Evolutionary conservation across 2,329 filamentous ascomycete genomes (phyloP), one percentile per base, ranked within the genome.

Genomic region (Verticillium isaacii): DNA sequence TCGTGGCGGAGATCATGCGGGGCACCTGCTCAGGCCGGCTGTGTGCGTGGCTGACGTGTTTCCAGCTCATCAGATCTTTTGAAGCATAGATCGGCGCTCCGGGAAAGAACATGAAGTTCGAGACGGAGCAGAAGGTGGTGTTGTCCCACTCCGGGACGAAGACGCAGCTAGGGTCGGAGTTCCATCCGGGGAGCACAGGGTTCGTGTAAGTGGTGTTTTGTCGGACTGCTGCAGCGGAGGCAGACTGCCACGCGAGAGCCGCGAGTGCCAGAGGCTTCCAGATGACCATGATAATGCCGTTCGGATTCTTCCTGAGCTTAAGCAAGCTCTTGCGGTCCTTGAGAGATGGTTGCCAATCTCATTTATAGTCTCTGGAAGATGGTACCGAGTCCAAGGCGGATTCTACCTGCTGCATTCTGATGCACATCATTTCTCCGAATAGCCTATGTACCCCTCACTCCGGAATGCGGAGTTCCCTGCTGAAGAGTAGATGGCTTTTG

Each of bases 21-120:
- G 77, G 76, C 2, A 82, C 71, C 65, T 80, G 79, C 1, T 68
- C 66, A 50, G 78, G 72, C 1, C 76, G 75, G 59, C 69, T 78
- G 67, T 74, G 74, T 1, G 71, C 76, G 41, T 79, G 75, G 61
- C 74, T 73, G 60, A 71, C 66, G 9, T 36, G 72, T 62, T 77
- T 79, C 81, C 81, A 85, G 60, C 78, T 77, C 32, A 74, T 64
- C 23, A 85, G 69, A 66, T 85, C 81, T 60, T 74, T 77, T 14
- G 77, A 82, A 1, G 80, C 79, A 66, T 84, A 80, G 29, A 85
- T 75, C 0, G 82, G 82, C 15, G 84, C 70, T 0, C 81, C 82
- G 0, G 82, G 82, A 65, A 83, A 84, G 1, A 76, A 72, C 60
- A 80, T 78, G 66, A 84, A 85, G 1, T 78, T 82, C 1, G 81